Evolutionary conservation across 2,329 filamentous ascomycete species (phyloP).

Genomic region (Lecanoromycetidae sp.): DNA sequence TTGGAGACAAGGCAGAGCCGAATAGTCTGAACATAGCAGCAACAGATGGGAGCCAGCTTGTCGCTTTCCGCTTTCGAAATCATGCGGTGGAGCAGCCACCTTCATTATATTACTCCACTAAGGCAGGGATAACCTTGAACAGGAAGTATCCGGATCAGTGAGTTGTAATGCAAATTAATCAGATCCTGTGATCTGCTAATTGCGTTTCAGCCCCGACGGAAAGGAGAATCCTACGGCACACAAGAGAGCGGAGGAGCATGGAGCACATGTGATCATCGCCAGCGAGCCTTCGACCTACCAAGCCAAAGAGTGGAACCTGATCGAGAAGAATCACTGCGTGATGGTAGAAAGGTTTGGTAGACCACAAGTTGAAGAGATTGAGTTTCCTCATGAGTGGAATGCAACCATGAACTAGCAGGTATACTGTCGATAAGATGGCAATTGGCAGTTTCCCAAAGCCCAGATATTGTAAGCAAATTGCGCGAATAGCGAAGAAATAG

Average conservation of each 20-base stretch:
- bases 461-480: too few relatives aligned
- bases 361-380: slow-evolving; percentile 19
- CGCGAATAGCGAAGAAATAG: too few relatives aligned
- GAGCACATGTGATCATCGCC: slow-evolving; percentile 42
- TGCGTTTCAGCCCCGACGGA: slow-evolving; percentile 1
- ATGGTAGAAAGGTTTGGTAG: slow-evolving; percentile 29
- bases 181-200: neutral
- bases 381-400: slow-evolving; percentile 4
- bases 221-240: slow-evolving; percentile 1
- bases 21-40: slow-evolving; percentile 42
- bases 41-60: slow-evolving; percentile 38
- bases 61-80: slow-evolving; percentile 43
- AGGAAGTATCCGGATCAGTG: slow-evolving; percentile 39
- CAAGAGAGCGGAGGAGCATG: slow-evolving; percentile 28
- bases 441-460: too few relatives aligned
- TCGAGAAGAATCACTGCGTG: slow-evolving; percentile 36
- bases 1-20: slow-evolving; percentile 32
- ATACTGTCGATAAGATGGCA: too few relatives aligned
- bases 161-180: neutral
- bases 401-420: slow-evolving; percentile 1
- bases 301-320: slow-evolving; percentile 38
- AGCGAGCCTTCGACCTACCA: slow-evolving; percentile 44
- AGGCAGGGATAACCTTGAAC: slow-evolving; percentile 41
- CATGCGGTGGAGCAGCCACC: slow-evolving; percentile 41
- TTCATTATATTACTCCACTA: slow-evolving; percentile 38